Evolutionary conservation across 352 stramenopile species (phyloP), one percentile per base, ranked within the genome.

Genomic region (Globisporangium alternatum): DNA sequence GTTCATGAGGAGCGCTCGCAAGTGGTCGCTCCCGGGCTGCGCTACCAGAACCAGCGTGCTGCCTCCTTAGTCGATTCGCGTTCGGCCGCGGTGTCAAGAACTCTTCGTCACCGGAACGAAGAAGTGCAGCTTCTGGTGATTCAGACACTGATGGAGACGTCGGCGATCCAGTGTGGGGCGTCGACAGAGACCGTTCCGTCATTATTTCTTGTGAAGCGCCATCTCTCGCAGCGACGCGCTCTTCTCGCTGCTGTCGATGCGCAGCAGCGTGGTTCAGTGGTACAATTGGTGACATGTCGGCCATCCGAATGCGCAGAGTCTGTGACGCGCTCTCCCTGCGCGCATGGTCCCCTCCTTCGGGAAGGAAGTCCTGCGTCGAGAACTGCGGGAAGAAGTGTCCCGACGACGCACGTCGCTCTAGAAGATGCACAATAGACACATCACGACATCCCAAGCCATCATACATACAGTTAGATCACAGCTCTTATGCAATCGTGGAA

Each of bases 221-320:
- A 44, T n/a, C 30, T 43, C 39, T 30, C 28, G 8, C n/a, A 63
- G 28, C 22, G 8, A 28, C 15, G 10, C n/a, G 19, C 15, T 63
- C 37, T 41, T 64, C 58, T 13, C 59, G 21, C 5, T 33, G 30
- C 37, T 51, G 30, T 17, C 64, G 25, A 30, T 66, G n/a, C 61
- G 44, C 8, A 39, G n/a, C 4, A 70, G 44, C 22, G 19, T 41
- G 30, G 0, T 13, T 13, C 56, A 67, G 9, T 60, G 69, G 70
- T 21, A 71, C 61, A 65, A 93, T 90, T 0, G 84, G 84, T n/a
- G 84, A 93, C 30, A 91, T 65, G 53, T 74, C 69, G 1, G 69
- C 79, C 66, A 89, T 75, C 30, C 78, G 77, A 22, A 73, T 37
- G 45, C 75, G 74, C 30, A 93, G 67, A 25, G 67, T 81, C 63